Evolutionary conservation across 1,139 yeast species (phyloP), one percentile per base, ranked within the genome.

Genomic region (Groenewaldozyma sp.): DNA sequence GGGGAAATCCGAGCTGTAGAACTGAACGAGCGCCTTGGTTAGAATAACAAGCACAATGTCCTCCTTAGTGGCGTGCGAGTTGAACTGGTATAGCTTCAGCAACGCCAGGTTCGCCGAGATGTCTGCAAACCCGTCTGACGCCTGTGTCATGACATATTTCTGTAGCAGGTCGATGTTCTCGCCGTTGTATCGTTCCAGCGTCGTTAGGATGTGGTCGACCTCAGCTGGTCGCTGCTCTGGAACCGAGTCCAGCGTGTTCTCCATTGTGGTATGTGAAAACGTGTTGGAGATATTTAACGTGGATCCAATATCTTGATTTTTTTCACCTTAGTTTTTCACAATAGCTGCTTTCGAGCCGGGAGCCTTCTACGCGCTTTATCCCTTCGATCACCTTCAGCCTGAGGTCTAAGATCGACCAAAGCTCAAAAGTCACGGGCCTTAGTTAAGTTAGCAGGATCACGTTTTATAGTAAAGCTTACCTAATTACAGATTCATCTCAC

Each of bases 31-130:
- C 6, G 72, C 70, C 49, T 64, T 64, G 41, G 65, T 50, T 26
- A 70, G 58, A 34, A 65, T 56, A 46, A 64, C 64, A 18, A 65
- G 41, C 16, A 69, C 63, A 22, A 59, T 51, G 11, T 66, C 68
- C 42, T 69, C 70, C 28, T 57, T 58, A 10, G 60, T 49, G 33
- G 55, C 62, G 34, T 65, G 64, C 16, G 58, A 49, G 48, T 62
- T 62, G 52, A 63, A 57, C 43, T 61, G 67, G 46, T 62, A 69
- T 37, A 70, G 59, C 45, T 70, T 70, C 42, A 70, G 57, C 24
- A 69, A 56, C 1, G 74, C 74, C 51, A 68, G 50, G 50, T 68
- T 68, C 44, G 74, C 68, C 43, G 58, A 60, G 36, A 67, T 55
- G 48, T 70, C 74, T 44, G 60, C 59, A 44, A 59, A 56, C 14